Evolutionary conservation across 2,329 filamentous ascomycete genomes (phyloP), one percentile per base, ranked within the genome.

Genomic region (Fusarium sulawesiense): DNA sequence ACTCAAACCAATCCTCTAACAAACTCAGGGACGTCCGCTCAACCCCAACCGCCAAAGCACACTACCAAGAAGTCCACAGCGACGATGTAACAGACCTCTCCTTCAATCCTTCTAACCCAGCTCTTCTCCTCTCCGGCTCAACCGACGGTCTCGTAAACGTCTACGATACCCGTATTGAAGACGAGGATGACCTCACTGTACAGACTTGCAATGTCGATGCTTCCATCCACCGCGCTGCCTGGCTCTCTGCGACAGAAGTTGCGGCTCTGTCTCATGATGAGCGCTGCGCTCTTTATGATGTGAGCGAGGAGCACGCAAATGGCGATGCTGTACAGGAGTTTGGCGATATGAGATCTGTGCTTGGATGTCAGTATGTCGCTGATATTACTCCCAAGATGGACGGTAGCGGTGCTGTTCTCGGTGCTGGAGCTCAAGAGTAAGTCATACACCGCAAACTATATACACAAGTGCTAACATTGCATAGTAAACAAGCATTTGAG

Each of bases 111-210:
- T 81, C 79, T 4, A 82, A 87, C 50, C 84, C 87, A 1, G 84
- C 86, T 46, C 82, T 92, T 18, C 85, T 95, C 8, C 84, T 95
- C 13, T 93, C 92, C 2, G 92, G 91, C 45, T 93, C 91, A 40
- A 95, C 92, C 16, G 93, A 96, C 79, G 92, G 92, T 9, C 86
- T 95, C 2, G 86, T 95, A 73, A 94, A 92, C 75, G 83, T 95
- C 47, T 93, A 91, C 80, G 90, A 96, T 80, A 91, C 88, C 20
- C 84, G 85, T 49, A 85, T 92, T 61, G 80, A 84, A 20, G 91
- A 93, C 71, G 92, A 95, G 79, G 92, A 95, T 76, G 92, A 95
- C 48, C 89, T 92, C 2, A 83, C 94, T 21, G 83, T 92, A 62
- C 91, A 93, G 79, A 92, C 93, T 14, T 89, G 94, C 77, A 95